Percentiles rank a stretch among this genome's conserved stretches.
These are phyloP conservation scores for Lentinula aciculospora DNA, from an alignment of 768 basidiomycete genomes.

Conservation along the genomic window DNA sequence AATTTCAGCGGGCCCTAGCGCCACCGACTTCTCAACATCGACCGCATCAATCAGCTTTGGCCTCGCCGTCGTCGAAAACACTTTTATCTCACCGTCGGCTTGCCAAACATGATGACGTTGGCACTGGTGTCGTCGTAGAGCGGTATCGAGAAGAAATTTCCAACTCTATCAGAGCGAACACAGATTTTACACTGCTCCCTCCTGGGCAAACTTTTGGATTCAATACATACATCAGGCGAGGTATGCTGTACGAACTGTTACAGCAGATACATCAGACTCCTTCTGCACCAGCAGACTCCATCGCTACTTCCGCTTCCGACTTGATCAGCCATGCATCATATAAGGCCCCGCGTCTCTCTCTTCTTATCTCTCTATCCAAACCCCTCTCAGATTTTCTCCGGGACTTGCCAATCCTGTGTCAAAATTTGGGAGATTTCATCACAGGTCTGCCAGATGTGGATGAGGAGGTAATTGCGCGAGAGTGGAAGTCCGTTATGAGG, in stretches of 20 bases:
- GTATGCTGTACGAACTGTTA: conserved; percentile 53
- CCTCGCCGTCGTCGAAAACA: background rate
- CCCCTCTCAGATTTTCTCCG: conserved; percentile 36
- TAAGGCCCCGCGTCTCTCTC: conserved; percentile 26
- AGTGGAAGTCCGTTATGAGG: conserved; percentile 36
- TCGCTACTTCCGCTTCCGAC: conserved; percentile 25
- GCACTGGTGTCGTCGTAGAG: background rate
- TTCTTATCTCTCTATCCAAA: conserved; percentile 39
- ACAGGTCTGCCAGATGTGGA: conserved; percentile 31
- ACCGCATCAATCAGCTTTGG: no score
- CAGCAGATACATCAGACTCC: background rate
- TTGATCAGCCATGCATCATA: conserved; percentile 15
- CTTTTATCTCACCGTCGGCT: background rate
- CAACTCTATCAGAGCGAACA: conserved; percentile 11
- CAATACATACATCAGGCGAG: conserved; percentile 53
- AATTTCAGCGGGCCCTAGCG: background rate
- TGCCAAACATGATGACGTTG: background rate
- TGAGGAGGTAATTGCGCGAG: conserved; percentile 19
- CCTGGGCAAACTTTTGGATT: conserved; percentile 46
- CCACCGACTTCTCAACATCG: background rate
- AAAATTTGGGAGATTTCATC: conserved; percentile 34
- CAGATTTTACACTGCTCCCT: conserved; percentile 42
- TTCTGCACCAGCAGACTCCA: background rate
- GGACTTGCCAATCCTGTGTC: conserved; percentile 40
- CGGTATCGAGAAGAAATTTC: background rate